Base-by-base conservation (phyloP, 257 asterid species). In the Scutellaria barbata region DNA sequence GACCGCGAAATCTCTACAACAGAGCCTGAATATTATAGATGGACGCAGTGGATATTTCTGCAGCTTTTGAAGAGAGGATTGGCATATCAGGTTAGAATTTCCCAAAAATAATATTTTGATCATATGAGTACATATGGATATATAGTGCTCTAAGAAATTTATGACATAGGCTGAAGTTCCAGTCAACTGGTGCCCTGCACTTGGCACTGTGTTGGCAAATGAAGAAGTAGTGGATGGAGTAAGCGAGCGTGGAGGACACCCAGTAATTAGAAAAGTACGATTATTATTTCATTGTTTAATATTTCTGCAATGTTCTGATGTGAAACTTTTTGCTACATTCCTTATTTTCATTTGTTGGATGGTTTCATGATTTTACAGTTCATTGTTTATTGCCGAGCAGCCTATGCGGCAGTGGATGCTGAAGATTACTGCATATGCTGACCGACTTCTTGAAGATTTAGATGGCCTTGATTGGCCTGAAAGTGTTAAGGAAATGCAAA, bases 371-470 rank as follows among this genome's bases (percentile, higher is more conserved):
- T 89, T 95, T 88, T 95, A 86, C 98, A 88, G 94, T 89, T 88
- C 81, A 80, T 90, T 95, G 89, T 95, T 89, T 92, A 85, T 92
- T 89, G 82, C 95, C 90, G 88, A 95, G 96, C 97, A 95, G 99
- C 99, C 99, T 78, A 95, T 95, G 99, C 95, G 97, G 86, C 99
- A 95, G 73, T 95, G 99, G 99, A 95, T 95, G 97, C 87, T 95
- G 87, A 89, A 72, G 93, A 92, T 92, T 76, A 95, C 99, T 83
- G 99, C 95, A 59, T 95, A 92, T 84, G 99, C 99, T 54, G 94
- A 95, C 64, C 96, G 96, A 76, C 99, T 92, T 80, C 96, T 95
- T 79, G 90, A 88, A 83, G 99, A 95, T 88, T 81, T 92, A 73
- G 87, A 92, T 73, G 92, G 87, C 81, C 97, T 95, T 56, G 97